A percentile compares a stretch with the other conserved stretches of the same genome.
Evolutionary conservation across 345 rosid genomes (phyloP).

Genomic region (Sapria himalayana): DNA sequence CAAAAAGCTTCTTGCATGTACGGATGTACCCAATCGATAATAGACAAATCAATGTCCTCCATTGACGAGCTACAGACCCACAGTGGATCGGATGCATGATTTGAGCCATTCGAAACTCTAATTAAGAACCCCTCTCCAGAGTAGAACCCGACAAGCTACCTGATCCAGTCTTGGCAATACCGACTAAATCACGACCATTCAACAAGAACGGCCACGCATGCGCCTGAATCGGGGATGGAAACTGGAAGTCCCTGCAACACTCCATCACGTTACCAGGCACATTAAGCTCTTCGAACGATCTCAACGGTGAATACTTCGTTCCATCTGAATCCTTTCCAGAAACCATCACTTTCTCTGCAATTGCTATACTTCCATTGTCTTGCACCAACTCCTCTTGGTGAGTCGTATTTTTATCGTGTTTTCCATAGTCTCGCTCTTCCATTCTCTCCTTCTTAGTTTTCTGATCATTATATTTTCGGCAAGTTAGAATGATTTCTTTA

Average conservation of each 20-base stretch:
- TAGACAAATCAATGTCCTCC: too few relatives aligned
- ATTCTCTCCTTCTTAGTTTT: conserved; percentile 16
- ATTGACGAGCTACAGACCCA: too few relatives aligned
- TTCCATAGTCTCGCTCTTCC: conserved; percentile 9
- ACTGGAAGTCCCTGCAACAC: conserved; percentile 56
- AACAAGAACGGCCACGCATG: conserved; percentile 85
- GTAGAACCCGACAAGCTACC: too few relatives aligned
- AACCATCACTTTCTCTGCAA: conserved; percentile 36
- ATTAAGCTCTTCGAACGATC: conserved; percentile 30
- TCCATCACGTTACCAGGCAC: conserved; percentile 47
- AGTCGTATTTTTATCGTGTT: too few relatives aligned
- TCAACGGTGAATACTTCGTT: conserved; percentile 37
- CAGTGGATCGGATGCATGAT: too few relatives aligned
- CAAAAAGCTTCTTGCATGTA: too few relatives aligned
- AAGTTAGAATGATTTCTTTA: conserved; percentile 11
- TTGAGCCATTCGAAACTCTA: too few relatives aligned
- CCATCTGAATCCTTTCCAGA: conserved; percentile 42
- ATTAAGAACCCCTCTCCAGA: too few relatives aligned
- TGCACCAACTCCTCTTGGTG: too few relatives aligned
- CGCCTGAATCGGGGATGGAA: conserved; percentile 84
- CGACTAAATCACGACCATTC: conserved; percentile 79
- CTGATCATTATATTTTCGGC: too few relatives aligned
- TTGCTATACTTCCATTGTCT: too few relatives aligned
- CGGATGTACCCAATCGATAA: too few relatives aligned
- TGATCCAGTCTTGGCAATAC: conserved; percentile 95